These are phyloP conservation scores for Teunomyces panamensis DNA, from an alignment of 805 yeast genomes.

Conservation along the genomic window DNA sequence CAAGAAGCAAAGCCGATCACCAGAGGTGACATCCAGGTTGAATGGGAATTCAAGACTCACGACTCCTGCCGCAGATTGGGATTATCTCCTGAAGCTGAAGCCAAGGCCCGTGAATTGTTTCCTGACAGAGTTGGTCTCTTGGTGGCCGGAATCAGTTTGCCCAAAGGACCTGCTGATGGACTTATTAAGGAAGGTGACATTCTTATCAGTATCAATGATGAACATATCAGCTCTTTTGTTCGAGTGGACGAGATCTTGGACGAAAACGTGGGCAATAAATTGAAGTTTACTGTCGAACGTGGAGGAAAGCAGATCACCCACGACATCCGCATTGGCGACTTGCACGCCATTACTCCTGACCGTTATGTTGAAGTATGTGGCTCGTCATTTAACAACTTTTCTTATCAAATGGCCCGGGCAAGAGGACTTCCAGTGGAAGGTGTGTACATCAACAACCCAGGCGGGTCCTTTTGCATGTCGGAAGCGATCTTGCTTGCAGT, in stretches of 20 bases:
- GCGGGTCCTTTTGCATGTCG: slow-evolving; percentile 69
- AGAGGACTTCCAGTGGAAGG: slow-evolving; percentile 84
- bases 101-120: slow-evolving; percentile 59
- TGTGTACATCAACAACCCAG: slow-evolving; percentile 72
- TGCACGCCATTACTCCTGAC: slow-evolving; percentile 80
- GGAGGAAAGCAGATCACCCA: slow-evolving; percentile 61
- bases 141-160: slow-evolving; percentile 78
- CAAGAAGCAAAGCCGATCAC: slow-evolving; percentile 60
- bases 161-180: slow-evolving; percentile 80
- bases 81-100: slow-evolving; percentile 69
- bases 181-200: slow-evolving; percentile 82
- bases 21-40: slow-evolving; percentile 90
- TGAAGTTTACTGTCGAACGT: slow-evolving; percentile 54
- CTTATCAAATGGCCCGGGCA: slow-evolving; percentile 85
- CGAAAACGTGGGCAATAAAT: slow-evolving; percentile 54
- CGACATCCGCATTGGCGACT: slow-evolving; percentile 60
- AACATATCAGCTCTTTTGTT: slow-evolving; percentile 63
- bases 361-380: slow-evolving; percentile 82
- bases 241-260: slow-evolving; percentile 84
- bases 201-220: slow-evolving; percentile 67
- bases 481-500: slow-evolving; percentile 75
- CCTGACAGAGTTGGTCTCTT: slow-evolving; percentile 77
- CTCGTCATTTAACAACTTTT: slow-evolving; percentile 78
- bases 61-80: slow-evolving; percentile 91
- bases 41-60: slow-evolving; percentile 82